These are phyloP conservation scores for Pythium rhizo-oryzae DNA, from an alignment of 352 stramenopile species.

Conservation along the genomic window DNA sequence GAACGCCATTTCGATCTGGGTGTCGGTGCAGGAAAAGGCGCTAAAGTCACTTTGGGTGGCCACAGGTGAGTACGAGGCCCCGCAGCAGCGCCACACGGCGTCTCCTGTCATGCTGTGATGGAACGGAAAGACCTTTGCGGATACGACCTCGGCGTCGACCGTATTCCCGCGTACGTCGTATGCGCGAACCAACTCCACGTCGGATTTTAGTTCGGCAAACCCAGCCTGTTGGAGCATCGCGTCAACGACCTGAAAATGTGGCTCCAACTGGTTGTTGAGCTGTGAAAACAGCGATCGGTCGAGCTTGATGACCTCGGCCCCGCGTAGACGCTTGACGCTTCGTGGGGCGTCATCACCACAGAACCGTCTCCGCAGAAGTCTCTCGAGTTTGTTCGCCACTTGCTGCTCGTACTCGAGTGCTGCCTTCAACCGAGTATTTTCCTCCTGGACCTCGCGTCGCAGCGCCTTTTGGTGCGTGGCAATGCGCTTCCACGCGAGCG, in stretches of 20 bases:
- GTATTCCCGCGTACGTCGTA: background rate
- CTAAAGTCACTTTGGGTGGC: background rate
- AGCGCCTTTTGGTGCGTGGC: background rate
- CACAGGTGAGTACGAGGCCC: background rate
- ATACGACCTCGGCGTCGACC: background rate
- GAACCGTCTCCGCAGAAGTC: background rate
- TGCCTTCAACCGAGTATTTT: background rate
- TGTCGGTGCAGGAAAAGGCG: background rate
- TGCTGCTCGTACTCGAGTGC: background rate
- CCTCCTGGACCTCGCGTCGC: background rate
- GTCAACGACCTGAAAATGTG: background rate
- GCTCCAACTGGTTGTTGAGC: background rate
- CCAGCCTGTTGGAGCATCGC: background rate
- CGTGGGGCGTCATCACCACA: too few relatives aligned
- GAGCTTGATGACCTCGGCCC: too few relatives aligned
- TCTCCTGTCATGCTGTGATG: background rate
- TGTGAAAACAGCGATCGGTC: background rate
- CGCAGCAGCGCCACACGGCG: background rate
- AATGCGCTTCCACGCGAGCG: background rate
- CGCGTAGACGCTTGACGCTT: background rate
- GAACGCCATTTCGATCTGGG: background rate
- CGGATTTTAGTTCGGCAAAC: background rate
- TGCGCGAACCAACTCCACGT: background rate
- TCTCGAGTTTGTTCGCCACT: background rate
- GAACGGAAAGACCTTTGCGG: constrained; percentile 4